Evolutionary conservation across 257 asterid species (phyloP).

Genomic region (Gynochthodes officinalis): DNA sequence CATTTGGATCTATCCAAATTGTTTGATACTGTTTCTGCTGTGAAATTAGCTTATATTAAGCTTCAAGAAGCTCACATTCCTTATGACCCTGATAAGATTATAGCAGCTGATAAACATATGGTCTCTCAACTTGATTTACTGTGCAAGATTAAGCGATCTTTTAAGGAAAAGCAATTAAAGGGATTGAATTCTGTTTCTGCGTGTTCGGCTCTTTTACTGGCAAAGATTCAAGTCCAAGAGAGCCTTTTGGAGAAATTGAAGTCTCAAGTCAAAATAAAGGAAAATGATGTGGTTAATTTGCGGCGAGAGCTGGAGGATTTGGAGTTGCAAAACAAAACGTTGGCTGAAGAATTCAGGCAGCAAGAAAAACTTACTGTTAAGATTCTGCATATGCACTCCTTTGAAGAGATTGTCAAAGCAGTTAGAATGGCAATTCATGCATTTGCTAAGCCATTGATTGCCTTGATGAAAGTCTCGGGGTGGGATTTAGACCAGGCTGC

Average conservation of each 20-base stretch:
- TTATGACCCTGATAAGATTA: conserved; percentile 54
- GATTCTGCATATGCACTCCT: conserved; percentile 29
- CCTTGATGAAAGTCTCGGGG: conserved; percentile 64
- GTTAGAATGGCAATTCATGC: conserved; percentile 70
- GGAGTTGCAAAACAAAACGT: conserved; percentile 38
- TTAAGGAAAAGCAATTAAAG: conserved; percentile 51
- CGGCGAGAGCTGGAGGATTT: conserved; percentile 35
- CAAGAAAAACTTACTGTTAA: conserved; percentile 35
- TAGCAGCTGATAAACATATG: conserved; percentile 56
- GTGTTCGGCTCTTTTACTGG: conserved; percentile 43
- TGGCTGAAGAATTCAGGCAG: conserved; percentile 43
- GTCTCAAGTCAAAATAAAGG: conserved; percentile 41
- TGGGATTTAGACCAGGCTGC: conserved; percentile 85
- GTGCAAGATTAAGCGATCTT: conserved; percentile 45
- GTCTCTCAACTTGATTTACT: conserved; percentile 46
- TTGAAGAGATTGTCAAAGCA: conserved; percentile 49
- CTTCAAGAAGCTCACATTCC: conserved; percentile 80
- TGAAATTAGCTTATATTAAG: conserved; percentile 66
- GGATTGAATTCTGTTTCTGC: conserved; percentile 37
- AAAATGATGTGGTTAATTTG: conserved; percentile 32
- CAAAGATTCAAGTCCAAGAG: conserved; percentile 57
- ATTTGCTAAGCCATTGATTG: conserved; percentile 73
- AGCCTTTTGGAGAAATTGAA: conserved; percentile 50
- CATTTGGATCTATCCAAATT: conserved; percentile 43
- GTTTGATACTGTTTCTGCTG: conserved; percentile 52